phyloP scores from a whole-genome alignment of 495 filamentous ascomycete species.

The Glonium stellatum region DNA sequence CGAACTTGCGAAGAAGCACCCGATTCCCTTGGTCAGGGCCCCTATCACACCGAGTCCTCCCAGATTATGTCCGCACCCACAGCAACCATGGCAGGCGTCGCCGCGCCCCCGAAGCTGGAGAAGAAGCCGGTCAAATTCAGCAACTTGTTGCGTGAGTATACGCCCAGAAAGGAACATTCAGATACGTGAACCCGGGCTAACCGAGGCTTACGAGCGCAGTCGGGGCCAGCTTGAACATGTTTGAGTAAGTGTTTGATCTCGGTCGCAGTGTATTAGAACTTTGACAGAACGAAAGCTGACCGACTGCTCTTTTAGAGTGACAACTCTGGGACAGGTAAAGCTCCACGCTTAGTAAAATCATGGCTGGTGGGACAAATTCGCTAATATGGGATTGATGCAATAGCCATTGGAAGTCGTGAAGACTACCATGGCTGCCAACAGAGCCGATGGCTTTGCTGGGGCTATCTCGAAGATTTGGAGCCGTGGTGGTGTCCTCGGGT shows the following conservation, averaged over 20 bases:
- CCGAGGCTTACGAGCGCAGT: conserved; percentile 41
- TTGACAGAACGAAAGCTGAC: conserved; percentile 9
- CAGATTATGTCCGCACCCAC: conserved; percentile 28
- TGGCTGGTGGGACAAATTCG: neutral
- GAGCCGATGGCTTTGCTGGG: conserved; percentile 74
- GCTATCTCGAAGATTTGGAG: conserved; percentile 84
- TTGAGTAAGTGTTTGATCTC: conserved; percentile 57
- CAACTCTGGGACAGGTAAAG: conserved; percentile 71
- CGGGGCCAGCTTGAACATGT: conserved; percentile 95
- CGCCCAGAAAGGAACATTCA: neutral
- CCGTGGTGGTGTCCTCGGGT: conserved; percentile 90
- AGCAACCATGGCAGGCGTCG: conserved; percentile 44
- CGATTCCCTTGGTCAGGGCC: conserved; percentile 39
- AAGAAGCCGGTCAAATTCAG: conserved; percentile 99
- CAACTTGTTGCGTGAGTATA: conserved; percentile 72
- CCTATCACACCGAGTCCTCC: conserved; percentile 17
- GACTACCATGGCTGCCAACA: conserved; percentile 98
- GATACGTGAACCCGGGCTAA: conserved; percentile 10
- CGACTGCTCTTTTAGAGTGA: conserved; percentile 52
- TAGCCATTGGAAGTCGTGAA: conserved; percentile 97
- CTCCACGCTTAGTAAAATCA: neutral
- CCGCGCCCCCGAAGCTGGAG: conserved; percentile 59
- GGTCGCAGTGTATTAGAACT: neutral
- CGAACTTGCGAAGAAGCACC: conserved; percentile 68
- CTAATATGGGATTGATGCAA: conserved; percentile 6